Conservation (phyloP, 192 early-diverging fungal genomes). For the Entophlyctis luteolus region DNA sequence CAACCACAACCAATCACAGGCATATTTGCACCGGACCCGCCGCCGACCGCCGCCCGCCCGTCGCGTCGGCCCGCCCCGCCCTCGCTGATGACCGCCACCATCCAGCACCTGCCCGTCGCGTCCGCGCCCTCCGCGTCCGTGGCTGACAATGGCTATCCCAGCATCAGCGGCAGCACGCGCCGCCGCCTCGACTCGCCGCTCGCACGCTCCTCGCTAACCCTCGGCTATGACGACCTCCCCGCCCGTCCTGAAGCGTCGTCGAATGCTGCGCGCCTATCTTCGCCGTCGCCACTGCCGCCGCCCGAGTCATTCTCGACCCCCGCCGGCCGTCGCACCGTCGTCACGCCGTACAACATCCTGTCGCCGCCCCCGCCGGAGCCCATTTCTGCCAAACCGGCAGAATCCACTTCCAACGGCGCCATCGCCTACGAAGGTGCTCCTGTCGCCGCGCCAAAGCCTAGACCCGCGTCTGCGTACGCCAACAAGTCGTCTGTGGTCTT, state of each 20-base stretch:
- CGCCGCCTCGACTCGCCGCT: background rate
- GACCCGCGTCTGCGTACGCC: background rate
- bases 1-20: too few species aligned
- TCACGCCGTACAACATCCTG: background rate
- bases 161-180: too few species aligned
- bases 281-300: background rate
- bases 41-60: too few species aligned
- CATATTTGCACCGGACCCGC: too few species aligned
- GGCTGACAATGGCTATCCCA: too few species aligned
- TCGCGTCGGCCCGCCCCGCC: too few species aligned
- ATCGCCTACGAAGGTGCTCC: background rate
- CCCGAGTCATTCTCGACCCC: background rate
- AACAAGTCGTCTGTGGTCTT: background rate
- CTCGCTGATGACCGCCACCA: too few species aligned
- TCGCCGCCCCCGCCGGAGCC: background rate
- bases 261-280: background rate
- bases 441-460: too few species aligned
- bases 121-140: too few species aligned
- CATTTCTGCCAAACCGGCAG: background rate
- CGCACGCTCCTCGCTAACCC: background rate
- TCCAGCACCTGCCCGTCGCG: too few species aligned
- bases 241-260: background rate
- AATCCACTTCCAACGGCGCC: background rate
- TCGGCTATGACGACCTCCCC: background rate
- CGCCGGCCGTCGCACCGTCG: too few species aligned